Conservation (phyloP, 306 rosid species). For the Sechiopsis laciniata region DNA sequence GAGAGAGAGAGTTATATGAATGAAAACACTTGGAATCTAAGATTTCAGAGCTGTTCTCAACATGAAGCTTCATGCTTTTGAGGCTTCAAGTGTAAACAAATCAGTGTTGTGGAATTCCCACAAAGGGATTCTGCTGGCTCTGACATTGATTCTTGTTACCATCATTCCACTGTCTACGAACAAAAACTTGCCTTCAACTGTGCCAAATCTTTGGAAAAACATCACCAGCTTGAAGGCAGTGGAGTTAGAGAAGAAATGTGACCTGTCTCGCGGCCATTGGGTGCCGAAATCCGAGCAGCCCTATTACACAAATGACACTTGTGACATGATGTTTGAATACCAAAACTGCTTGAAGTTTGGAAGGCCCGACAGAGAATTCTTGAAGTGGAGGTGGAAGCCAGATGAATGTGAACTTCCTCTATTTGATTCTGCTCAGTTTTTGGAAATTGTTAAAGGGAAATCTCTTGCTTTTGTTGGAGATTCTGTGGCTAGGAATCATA, state of each 20-base stretch:
- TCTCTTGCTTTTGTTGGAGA: slow-evolving; percentile 35
- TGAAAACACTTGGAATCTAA: slow-evolving; percentile 1
- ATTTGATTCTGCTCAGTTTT: slow-evolving; percentile 27
- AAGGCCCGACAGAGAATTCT: slow-evolving; percentile 26
- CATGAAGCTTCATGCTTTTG: slow-evolving; percentile 22
- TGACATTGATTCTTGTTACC: slow-evolving; percentile 12
- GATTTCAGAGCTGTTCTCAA: slow-evolving; percentile 8
- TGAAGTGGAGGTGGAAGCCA: slow-evolving; percentile 33
- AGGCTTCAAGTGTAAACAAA: slow-evolving; percentile 2
- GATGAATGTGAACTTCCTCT: slow-evolving; percentile 25
- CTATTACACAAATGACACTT: slow-evolving; percentile 23
- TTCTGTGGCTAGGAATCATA: slow-evolving; percentile 29
- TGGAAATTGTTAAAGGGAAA: slow-evolving; percentile 30
- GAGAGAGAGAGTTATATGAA: slow-evolving; percentile 5
- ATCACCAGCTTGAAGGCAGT: slow-evolving; percentile 1
- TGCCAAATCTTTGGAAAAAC: slow-evolving; percentile 19
- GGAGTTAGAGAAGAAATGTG: slow-evolving; percentile 22
- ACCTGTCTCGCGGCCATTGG: slow-evolving; percentile 27
- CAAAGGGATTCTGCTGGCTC: slow-evolving; percentile 19
- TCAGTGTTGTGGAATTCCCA: slow-evolving; percentile 9
- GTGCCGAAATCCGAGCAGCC: slow-evolving; percentile 16
- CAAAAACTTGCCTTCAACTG: slow-evolving; percentile 23
- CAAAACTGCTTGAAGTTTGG: slow-evolving; percentile 29
- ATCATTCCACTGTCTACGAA: slow-evolving; percentile 22
- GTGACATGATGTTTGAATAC: slow-evolving; percentile 22